Conservation (phyloP, 2,329 filamentous ascomycete genomes). For the Cladosporium phlei region DNA sequence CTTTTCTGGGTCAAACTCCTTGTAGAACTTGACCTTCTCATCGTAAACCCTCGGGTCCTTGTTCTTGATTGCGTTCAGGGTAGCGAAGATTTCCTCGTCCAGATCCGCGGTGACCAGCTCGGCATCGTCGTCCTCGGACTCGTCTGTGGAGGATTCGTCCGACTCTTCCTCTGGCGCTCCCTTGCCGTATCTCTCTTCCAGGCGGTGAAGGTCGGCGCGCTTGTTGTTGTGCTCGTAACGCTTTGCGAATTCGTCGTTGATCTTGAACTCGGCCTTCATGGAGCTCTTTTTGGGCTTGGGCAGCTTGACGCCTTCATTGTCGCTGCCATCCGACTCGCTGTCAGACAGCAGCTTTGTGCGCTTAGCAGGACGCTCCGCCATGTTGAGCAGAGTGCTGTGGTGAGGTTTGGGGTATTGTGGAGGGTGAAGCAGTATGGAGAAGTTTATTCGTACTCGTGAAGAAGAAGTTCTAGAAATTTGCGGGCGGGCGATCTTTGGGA, state of each 20-base stretch:
- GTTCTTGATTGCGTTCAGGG: conserved; percentile 76
- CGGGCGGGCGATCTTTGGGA: not conserved
- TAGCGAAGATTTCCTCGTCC: conserved; percentile 81
- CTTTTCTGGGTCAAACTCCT: conserved; percentile 54
- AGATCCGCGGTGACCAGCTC: conserved; percentile 80
- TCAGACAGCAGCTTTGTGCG: conserved; percentile 31
- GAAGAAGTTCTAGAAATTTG: conserved; percentile 6
- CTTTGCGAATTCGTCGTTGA: conserved; percentile 85
- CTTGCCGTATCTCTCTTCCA: conserved; percentile 81
- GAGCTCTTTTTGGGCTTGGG: conserved; percentile 12
- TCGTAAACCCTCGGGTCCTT: conserved; percentile 94
- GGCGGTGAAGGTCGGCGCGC: conserved; percentile 73
- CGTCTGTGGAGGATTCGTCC: conserved; percentile 63
- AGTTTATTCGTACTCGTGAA: not conserved
- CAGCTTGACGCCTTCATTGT: conserved; percentile 22
- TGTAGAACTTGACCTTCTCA: conserved; percentile 71
- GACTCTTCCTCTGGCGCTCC: conserved; percentile 43
- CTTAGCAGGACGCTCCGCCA: conserved; percentile 24
- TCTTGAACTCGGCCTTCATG: conserved; percentile 51
- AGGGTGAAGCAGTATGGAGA: not conserved
- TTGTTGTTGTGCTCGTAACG: conserved; percentile 98
- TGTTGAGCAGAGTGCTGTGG: not conserved
- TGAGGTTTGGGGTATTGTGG: not conserved
- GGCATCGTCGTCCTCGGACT: conserved; percentile 85
- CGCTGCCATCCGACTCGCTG: conserved; percentile 19